These are phyloP conservation scores for Cucurbitaria berberidis DNA, from an alignment of 2,329 filamentous ascomycete species.

Conservation along the genomic window DNA sequence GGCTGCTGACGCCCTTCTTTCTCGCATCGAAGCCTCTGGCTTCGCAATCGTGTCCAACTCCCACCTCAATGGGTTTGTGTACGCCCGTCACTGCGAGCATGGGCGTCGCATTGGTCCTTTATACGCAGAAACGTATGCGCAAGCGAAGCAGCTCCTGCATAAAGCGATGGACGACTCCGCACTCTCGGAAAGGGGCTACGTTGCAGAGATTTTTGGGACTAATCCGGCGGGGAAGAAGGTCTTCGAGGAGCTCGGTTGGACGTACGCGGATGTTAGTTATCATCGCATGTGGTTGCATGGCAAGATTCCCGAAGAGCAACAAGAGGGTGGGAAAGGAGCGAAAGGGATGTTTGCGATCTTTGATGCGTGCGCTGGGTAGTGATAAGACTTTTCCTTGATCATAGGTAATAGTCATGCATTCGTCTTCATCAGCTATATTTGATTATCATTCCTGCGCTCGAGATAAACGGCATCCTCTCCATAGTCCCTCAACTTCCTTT, in stretches of 20 bases:
- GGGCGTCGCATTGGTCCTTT: slow-evolving; percentile 47
- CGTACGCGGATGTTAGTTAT: slow-evolving; percentile 37
- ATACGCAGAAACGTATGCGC: slow-evolving; percentile 35
- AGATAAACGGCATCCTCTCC: slow-evolving; percentile 21
- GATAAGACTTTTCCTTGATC: too few species aligned
- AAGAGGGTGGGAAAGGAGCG: slow-evolving; percentile 35
- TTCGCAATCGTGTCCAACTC: slow-evolving; percentile 23
- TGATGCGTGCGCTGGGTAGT: slow-evolving; percentile 39
- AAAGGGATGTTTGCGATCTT: slow-evolving; percentile 46
- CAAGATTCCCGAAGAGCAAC: slow-evolving; percentile 38
- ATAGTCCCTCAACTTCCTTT: slow-evolving; percentile 17
- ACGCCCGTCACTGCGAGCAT: slow-evolving; percentile 39
- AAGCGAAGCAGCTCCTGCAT: slow-evolving; percentile 33
- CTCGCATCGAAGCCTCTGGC: slow-evolving; percentile 37
- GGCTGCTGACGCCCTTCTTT: slow-evolving; percentile 34
- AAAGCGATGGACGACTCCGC: slow-evolving; percentile 32
- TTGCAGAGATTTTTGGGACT: slow-evolving; percentile 44
- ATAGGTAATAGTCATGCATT: neutral
- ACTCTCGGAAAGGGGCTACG: slow-evolving; percentile 24
- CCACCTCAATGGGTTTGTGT: slow-evolving; percentile 34
- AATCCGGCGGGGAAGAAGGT: slow-evolving; percentile 37
- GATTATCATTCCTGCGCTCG: slow-evolving; percentile 14
- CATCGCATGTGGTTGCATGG: slow-evolving; percentile 49
- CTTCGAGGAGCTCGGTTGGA: slow-evolving; percentile 46
- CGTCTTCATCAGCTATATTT: too few species aligned